Conservation (phyloP, 2,329 filamentous ascomycete genomes). For the Aureobasidium vineae region DNA sequence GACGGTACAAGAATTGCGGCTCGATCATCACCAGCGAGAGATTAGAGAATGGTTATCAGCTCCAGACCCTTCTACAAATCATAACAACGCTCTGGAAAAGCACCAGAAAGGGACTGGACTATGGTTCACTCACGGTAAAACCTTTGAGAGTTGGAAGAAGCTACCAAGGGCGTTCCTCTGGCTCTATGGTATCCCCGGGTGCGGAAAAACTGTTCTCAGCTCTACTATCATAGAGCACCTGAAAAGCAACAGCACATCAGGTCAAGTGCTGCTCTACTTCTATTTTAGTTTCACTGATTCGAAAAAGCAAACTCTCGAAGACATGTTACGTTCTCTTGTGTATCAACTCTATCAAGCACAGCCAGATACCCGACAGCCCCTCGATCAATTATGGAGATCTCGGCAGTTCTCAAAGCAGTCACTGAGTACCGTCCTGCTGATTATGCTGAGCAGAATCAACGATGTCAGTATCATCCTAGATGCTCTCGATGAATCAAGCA, state of each 20-base stretch:
- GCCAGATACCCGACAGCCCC: neutral
- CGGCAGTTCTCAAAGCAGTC: neutral
- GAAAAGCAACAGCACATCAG: neutral
- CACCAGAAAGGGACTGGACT: conserved; percentile 3
- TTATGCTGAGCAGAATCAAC: neutral
- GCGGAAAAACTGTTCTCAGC: conserved; percentile 26
- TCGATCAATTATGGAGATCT: neutral
- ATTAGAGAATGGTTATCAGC: neutral
- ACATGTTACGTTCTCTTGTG: conserved; percentile 7
- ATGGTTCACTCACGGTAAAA: conserved; percentile 1
- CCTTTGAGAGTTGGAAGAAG: neutral
- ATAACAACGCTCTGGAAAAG: neutral
- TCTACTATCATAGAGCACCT: conserved; percentile 13
- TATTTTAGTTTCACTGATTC: conserved; percentile 12
- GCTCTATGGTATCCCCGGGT: conserved; percentile 21
- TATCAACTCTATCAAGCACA: neutral
- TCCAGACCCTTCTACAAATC: neutral
- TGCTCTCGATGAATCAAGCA: conserved; percentile 2
- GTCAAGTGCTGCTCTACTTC: conserved; percentile 2
- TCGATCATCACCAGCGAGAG: neutral
- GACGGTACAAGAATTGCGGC: neutral
- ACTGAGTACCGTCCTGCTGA: neutral
- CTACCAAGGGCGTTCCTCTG: conserved; percentile 11
- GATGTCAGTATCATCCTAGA: neutral
- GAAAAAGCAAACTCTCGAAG: neutral